A percentile compares a stretch with the other conserved stretches of the same genome.
phyloP scores from a whole-genome alignment of 805 yeast genomes.

The Starmerella cellae region DNA sequence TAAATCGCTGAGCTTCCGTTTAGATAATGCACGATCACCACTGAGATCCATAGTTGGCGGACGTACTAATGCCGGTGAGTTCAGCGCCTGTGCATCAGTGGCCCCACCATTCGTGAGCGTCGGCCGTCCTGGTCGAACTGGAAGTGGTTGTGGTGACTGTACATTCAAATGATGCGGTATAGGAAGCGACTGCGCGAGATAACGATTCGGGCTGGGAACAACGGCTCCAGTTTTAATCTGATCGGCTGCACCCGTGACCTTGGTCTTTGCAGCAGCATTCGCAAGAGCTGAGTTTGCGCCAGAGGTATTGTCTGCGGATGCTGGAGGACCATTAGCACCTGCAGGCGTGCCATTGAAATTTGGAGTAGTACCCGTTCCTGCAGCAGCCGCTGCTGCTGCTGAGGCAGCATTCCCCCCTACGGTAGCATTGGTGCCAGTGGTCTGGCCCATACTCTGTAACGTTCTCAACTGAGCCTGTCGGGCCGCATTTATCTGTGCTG shows the following conservation, averaged over 20 bases:
- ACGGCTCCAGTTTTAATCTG: neutral
- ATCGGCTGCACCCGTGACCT: neutral
- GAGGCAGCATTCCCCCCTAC: neutral
- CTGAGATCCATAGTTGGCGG: constrained; percentile 75
- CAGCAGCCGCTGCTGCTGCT: neutral
- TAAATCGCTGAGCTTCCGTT: constrained; percentile 77
- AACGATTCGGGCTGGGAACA: constrained; percentile 1
- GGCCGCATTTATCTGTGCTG: constrained; percentile 10
- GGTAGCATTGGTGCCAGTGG: neutral
- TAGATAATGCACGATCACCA: constrained; percentile 57
- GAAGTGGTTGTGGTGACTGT: constrained; percentile 50
- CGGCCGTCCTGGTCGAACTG: constrained; percentile 60
- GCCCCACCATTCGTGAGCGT: constrained; percentile 35
- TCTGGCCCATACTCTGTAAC: constrained; percentile 5
- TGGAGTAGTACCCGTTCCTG: neutral
- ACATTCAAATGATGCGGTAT: constrained; percentile 59
- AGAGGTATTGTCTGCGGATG: neutral
- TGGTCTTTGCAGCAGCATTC: neutral
- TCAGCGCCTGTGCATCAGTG: constrained; percentile 68
- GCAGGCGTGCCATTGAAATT: no score
- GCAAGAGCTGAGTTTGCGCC: neutral
- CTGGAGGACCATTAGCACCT: neutral
- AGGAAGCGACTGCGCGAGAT: constrained; percentile 21
- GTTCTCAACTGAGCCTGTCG: constrained; percentile 14
- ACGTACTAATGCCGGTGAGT: constrained; percentile 54